Base-by-base conservation (phyloP, 2,329 filamentous ascomycete genomes). In the Seiridium cupressi region DNA sequence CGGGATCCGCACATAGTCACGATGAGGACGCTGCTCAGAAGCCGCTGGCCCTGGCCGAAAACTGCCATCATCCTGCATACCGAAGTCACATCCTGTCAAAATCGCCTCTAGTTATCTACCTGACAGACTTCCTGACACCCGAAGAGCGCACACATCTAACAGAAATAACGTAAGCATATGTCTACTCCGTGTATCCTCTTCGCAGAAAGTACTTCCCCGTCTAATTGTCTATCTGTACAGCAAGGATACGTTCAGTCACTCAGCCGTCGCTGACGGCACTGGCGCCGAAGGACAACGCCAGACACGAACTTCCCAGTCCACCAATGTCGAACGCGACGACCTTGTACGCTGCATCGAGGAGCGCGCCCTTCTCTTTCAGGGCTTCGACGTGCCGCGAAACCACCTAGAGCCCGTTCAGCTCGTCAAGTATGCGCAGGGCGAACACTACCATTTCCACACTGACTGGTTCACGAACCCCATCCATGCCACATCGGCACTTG, bases 401-500 rank as follows among this genome's bases (percentile, higher is more conserved):
- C 72, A 79, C 59, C 71, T 82, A 8, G 79, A 82, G 69, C 78
- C 79, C 0, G 66, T 82, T 10, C 80, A 82, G 66, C 76, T 82
- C 3, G 79, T 81, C 57, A 76, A 76, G 63, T 82, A 83, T 64
- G 75, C 69, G 38, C 62, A 66, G 9, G 76, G 76, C 11, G 77
- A 80, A 65, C 77, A 73, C 59, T 82, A 79, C 68, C 77, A 81
- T 65, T 79, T 77, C 66, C 81, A 82, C 70, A 81, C 78, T 3
- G 81, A 83, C 70, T 82, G 81, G 80, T 81, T 80, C 70, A 76
- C 75, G 3, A 74, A 76, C 57, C 66, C 72, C 2, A 63, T 69
- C 3, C 74, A 78, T 49, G 71, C 75, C n/a, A 71, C 72, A 1
- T 71, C 74, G 8, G 71, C 68, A 1, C 64, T 74, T 8, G 79